These are phyloP conservation scores for Vigna angularis DNA, from an alignment of 306 rosid species.

Conservation along the genomic window DNA sequence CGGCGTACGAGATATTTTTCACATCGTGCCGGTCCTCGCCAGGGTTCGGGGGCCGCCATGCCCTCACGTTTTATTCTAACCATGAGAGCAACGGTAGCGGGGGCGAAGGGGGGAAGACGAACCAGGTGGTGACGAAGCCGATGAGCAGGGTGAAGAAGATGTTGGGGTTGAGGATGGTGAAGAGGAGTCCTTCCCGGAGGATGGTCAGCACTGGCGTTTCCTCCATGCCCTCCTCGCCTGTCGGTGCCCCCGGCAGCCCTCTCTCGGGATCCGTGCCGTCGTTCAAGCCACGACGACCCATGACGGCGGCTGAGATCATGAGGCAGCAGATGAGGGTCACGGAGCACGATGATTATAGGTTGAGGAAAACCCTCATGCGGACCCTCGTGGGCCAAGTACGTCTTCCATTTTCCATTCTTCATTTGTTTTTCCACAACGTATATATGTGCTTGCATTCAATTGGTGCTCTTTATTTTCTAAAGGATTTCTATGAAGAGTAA, in stretches of 20 bases:
- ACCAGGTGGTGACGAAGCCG: slow-evolving; percentile 62
- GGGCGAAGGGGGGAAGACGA: slow-evolving; percentile 38
- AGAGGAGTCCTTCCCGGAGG: slow-evolving; percentile 73
- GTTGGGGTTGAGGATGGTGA: slow-evolving; percentile 77
- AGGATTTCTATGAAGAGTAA: background rate
- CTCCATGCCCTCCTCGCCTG: slow-evolving; percentile 64
- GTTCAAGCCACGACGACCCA: slow-evolving; percentile 71
- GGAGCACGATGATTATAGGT: slow-evolving; percentile 79
- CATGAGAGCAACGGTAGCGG: slow-evolving; percentile 33
- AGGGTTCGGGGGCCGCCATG: slow-evolving; percentile 85
- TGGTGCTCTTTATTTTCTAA: background rate
- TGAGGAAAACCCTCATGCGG: slow-evolving; percentile 90
- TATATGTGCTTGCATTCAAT: background rate
- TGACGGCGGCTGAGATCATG: slow-evolving; percentile 98
- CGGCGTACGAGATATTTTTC: slow-evolving; percentile 60
- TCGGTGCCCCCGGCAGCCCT: slow-evolving; percentile 37
- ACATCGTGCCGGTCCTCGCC: slow-evolving; percentile 56
- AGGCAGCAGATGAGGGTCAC: slow-evolving; percentile 93
- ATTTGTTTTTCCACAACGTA: background rate
- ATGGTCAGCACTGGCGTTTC: slow-evolving; percentile 47
- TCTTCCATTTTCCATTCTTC: background rate
- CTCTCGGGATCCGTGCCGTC: slow-evolving; percentile 52
- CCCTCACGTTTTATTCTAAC: slow-evolving; percentile 69
- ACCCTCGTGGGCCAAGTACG: slow-evolving; percentile 93
- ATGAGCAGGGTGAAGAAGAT: slow-evolving; percentile 80